These are phyloP conservation scores for Rhodotorula diobovata DNA, from an alignment of 768 basidiomycete species.

Conservation along the genomic window DNA sequence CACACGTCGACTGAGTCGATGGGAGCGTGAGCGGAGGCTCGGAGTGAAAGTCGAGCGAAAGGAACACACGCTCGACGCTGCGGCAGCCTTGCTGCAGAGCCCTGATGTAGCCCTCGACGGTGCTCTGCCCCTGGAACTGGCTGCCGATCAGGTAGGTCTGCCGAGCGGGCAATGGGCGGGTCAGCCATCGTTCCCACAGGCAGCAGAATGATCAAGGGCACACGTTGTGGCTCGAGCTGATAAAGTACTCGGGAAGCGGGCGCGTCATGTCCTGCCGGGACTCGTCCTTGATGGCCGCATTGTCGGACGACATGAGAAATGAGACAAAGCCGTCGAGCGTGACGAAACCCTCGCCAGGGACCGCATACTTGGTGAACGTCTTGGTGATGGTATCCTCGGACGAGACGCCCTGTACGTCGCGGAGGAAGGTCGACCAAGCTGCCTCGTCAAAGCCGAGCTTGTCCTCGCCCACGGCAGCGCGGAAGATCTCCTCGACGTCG, in stretches of 20 bases:
- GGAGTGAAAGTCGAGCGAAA: not conserved
- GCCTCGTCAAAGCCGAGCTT: conserved; percentile 44
- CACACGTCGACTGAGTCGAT: conserved; percentile 72
- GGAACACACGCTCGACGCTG: conserved; percentile 77
- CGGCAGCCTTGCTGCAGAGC: conserved; percentile 83
- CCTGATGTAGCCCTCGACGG: conserved; percentile 86
- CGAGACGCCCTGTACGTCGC: conserved; percentile 53
- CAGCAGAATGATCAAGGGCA: not conserved
- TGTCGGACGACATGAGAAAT: conserved; percentile 76
- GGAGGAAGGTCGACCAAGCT: conserved; percentile 57
- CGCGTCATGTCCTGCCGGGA: conserved; percentile 80
- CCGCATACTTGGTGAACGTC: conserved; percentile 38
- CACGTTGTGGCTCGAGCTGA: conserved; percentile 80
- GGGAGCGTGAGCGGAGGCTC: not conserved
- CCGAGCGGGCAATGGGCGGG: not conserved
- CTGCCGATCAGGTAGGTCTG: conserved; percentile 76
- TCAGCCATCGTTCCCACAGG: too few relatives aligned
- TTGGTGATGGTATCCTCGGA: conserved; percentile 38
- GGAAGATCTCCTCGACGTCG: conserved; percentile 63
- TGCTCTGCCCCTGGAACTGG: conserved; percentile 70
- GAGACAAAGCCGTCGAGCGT: conserved; percentile 64
- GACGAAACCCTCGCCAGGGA: conserved; percentile 46
- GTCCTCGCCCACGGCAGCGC: not conserved
- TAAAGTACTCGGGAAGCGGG: conserved; percentile 79
- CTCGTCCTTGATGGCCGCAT: conserved; percentile 57